Evolutionary conservation across 192 early-diverging fungal species (phyloP).

Genomic region (Linderina pennispora): DNA sequence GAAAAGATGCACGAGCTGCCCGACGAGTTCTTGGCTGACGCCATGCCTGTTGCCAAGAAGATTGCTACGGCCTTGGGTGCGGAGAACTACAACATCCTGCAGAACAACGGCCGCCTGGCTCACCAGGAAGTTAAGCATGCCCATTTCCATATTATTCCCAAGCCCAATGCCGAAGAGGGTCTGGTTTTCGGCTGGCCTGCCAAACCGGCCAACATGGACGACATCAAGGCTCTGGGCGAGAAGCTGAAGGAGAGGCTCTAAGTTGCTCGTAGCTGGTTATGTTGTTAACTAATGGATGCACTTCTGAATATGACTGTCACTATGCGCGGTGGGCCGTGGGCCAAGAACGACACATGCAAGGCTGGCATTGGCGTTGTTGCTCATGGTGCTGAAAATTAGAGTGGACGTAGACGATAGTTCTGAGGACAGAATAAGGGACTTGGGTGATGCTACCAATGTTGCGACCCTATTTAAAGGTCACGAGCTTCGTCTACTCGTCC

Average conservation of each 20-base stretch:
- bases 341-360: too few relatives aligned
- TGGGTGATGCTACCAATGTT: too few relatives aligned
- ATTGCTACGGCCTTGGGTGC: conserved; percentile 68
- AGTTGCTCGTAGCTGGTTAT: too few relatives aligned
- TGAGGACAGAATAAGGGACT: too few relatives aligned
- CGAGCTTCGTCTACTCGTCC: too few relatives aligned
- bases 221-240: conserved; percentile 41
- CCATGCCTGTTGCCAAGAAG: conserved; percentile 85
- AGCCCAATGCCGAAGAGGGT: conserved; percentile 55
- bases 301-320: too few relatives aligned
- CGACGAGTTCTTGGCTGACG: conserved; percentile 74
- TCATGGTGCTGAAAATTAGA: too few relatives aligned
- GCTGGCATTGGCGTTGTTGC: too few relatives aligned
- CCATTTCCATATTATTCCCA: conserved; percentile 90
- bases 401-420: too few relatives aligned
- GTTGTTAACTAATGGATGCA: too few relatives aligned
- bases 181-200: conserved; percentile 63
- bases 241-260: conserved; percentile 33
- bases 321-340: too few relatives aligned
- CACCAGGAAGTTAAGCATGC: conserved; percentile 85
- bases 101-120: conserved; percentile 75
- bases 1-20: conserved; percentile 87
- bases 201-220: conserved; percentile 49
- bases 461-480: too few relatives aligned
- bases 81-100: conserved; percentile 88